Evolutionary conservation across 2,329 filamentous ascomycete genomes (phyloP), one percentile per base, ranked within the genome.

Genomic region (Microthyrium microscopicum): DNA sequence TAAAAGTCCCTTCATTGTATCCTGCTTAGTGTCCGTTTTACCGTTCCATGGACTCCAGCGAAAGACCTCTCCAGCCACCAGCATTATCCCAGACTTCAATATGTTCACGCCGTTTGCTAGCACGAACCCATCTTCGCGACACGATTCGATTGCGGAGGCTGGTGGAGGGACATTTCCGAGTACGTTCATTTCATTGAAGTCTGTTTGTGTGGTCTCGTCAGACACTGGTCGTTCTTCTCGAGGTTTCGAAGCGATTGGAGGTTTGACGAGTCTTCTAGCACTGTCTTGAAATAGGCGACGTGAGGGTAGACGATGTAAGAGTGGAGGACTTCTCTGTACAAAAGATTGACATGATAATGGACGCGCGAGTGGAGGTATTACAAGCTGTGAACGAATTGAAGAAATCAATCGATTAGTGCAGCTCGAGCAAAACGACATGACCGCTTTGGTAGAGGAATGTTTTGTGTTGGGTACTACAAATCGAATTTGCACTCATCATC

Each of bases 41-140:
- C 4, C 52, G 39, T 68, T 56, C 83, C 87, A 94, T 4, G 89
- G 89, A 49, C 70, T 62, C 89, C 89, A 98, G 32, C 64, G 58
- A 52, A 94, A 95, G 1, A 77, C 84, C 55, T 95, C 84, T 5
- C 87, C 87, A 26, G 73, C 77, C 2, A 94, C 68, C 4, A 98
- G 64, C 40, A 98, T 51, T 18, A 84, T 68, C 0, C 83, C 87
- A 33, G 71, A 66, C 1, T 70, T 71, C 2, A 61, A 58, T 20
- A 92, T 71, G 34, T 70, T 73, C 22, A 79, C 60, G 8, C 85
- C 84, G 45, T 75, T 91, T 55, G 89, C 79, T 29, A 98, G 63
- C 42, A 78, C 72, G 54, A 98, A 98, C 2, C 89, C 89, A 46
- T 87, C 75, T 39, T 68, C 60, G 38, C 79, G 71, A 57, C 82